Evolutionary conservation across 768 basidiomycete species (phyloP), one percentile per base, ranked within the genome.

Genomic region (Kwoniella botswanensis): DNA sequence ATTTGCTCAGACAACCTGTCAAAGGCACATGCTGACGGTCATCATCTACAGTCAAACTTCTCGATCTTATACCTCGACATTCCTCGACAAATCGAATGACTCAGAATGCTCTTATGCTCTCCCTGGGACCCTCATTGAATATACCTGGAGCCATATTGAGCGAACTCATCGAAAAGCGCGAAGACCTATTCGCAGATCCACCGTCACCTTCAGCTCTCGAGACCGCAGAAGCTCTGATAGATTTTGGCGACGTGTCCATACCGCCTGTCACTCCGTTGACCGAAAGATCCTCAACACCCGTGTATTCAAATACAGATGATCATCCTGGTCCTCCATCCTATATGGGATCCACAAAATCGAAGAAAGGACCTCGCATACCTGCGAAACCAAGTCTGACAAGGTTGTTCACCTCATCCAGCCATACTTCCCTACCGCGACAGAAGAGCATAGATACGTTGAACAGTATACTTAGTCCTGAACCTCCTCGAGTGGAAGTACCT

Each of bases 21-120:
- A 26, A 22, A 15, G 9, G 17, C 22, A 9, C 7, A 12, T 21
- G 15, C 57, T 67, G 22, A 58, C 26, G 29, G 9, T 29, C 29
- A 10, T 24, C 62, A 56, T 11, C 56, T 13, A 1, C 13, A 76
- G 76, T 80, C 63, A 76, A 76, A 46, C 86, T 97, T 46, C 91
- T 96, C 73, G 88, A 88, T 55, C 88, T 88, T 54, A 94, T 93
- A 15, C 89, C 92, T 0, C 86, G 85, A 66, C 87, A 88, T 72
- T 86, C 87, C 76, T 87, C 87, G 73, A 88, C 89, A 76, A 98
- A 93, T 44, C 93, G 93, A 84, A 98, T 98, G 94, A 93, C 93
- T 2, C 83, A 97, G 74, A 91, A 91, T 82, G 97, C 97, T 78
- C 83, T 98, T 75, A 85, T 95, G 59, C 85, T 95, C 43, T 91